These are phyloP conservation scores for Plasmodium relictum DNA, from an alignment of 169 alveolate genomes.

Conservation along the genomic window DNA sequence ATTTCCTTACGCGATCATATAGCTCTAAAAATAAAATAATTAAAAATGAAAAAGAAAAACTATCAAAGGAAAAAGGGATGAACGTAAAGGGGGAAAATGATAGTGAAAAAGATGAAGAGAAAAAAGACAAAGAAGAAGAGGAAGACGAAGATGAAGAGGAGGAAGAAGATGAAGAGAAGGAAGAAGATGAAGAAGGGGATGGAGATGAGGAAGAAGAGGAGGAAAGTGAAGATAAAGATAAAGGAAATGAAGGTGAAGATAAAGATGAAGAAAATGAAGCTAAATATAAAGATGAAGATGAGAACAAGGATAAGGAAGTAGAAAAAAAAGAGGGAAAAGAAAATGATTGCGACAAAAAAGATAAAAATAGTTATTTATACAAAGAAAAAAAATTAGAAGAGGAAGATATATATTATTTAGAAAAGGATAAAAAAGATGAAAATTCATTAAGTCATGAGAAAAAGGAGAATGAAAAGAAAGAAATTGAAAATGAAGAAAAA, in stretches of 20 bases:
- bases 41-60: constrained; percentile 1
- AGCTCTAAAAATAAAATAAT: constrained; percentile 1
- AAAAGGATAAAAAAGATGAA: too few relatives aligned
- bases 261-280: too few relatives aligned
- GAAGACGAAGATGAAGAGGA: background rate
- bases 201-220: background rate
- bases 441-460: too few relatives aligned
- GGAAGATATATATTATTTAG: too few relatives aligned
- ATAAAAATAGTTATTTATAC: too few relatives aligned
- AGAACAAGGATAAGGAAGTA: background rate
- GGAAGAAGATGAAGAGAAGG: background rate
- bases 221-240: too few relatives aligned
- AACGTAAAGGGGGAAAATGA: background rate
- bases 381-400: too few relatives aligned
- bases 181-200: background rate
- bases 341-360: too few relatives aligned
- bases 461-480: too few relatives aligned
- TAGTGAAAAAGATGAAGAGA: background rate
- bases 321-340: background rate
- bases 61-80: background rate
- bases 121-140: background rate
- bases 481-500: background rate
- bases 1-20: constrained; percentile 19
- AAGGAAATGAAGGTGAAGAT: too few relatives aligned
- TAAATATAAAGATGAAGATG: background rate